Base-by-base conservation (phyloP, 2,329 filamentous ascomycete species). In the Sordariomycetes sp. region DNA sequence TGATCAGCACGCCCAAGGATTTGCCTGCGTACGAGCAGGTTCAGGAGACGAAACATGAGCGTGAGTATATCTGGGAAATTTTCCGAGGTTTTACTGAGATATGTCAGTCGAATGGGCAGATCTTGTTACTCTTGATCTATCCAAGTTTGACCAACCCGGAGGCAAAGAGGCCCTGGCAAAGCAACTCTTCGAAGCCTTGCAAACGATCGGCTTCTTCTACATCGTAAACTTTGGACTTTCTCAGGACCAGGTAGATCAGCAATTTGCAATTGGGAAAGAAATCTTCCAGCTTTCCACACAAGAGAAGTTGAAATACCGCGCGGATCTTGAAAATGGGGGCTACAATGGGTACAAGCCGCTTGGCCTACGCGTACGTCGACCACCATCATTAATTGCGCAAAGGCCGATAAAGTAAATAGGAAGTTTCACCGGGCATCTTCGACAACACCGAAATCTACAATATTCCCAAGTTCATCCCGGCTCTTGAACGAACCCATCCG, bases 201-300 rank as follows among this genome's bases (percentile, higher is more conserved):
- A 63, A 21, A 54, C 64, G 23, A 59, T 66, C 26, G 43, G 74
- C 1, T 74, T 79, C 56, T 80, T 79, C 55, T 78, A 79, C 40
- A 67, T 79, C 15, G 70, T 68, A 38, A 76, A 79, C 52, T 79
- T 72, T 40, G 74, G 73, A 21, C 60, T 80, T n/a, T 57, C 54
- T 1, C 72, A 79, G 47, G 72, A 76, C 30, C 59, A 75, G 46
- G 64, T 80, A 2, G 67, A 79, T 42, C 58, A 61, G 6, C 75
- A 80, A 41, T 80, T 79, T 40, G 71, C 74, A 10, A 63, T 80
- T 3, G 75, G 68, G 2, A 71, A 72, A 37, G 60, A 70, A 23
- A 66, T 80, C 40, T 79, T 78, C 45, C 49, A 65, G 5, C 56
- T 79, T 1, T 61, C 73, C 0, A 57, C 63, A 0, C 66, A 73